Percentiles rank a stretch among this genome's conserved stretches.
phyloP scores from a whole-genome alignment of 805 yeast genomes.

The Suhomyces sp. region DNA sequence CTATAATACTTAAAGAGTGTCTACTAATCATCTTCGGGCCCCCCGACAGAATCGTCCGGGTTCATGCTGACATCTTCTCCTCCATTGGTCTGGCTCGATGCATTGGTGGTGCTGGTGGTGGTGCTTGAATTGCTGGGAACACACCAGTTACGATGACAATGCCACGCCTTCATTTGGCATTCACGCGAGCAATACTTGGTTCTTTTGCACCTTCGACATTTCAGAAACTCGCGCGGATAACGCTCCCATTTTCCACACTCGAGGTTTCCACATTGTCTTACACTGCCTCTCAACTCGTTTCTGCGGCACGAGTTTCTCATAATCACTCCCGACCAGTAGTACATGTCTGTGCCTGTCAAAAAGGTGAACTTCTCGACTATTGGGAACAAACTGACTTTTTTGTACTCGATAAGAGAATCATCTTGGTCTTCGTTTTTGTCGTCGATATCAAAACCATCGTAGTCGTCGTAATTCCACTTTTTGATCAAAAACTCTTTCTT shows the following conservation, averaged over 20 bases:
- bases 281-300: conserved; percentile 82
- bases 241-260: conserved; percentile 94
- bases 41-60: conserved; percentile 5
- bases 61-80: conserved; percentile 2
- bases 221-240: conserved; percentile 87
- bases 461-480: conserved; percentile 41
- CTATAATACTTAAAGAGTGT: neutral
- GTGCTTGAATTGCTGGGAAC: conserved; percentile 43
- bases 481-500: conserved; percentile 28
- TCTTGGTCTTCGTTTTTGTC: conserved; percentile 32
- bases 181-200: conserved; percentile 93
- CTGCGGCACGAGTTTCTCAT: conserved; percentile 94
- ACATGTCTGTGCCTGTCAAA: conserved; percentile 70
- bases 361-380: conserved; percentile 87
- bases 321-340: conserved; percentile 97
- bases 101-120: conserved; percentile 16
- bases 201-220: conserved; percentile 89
- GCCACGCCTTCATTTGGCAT: conserved; percentile 92
- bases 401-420: conserved; percentile 43
- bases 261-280: conserved; percentile 91
- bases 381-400: conserved; percentile 72
- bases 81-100: conserved; percentile 7
- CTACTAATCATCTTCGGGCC: conserved; percentile 4
- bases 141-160: conserved; percentile 94
- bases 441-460: conserved; percentile 40